Conservation (phyloP, 305 asterid genomes). For the Fraxinus ornus region DNA sequence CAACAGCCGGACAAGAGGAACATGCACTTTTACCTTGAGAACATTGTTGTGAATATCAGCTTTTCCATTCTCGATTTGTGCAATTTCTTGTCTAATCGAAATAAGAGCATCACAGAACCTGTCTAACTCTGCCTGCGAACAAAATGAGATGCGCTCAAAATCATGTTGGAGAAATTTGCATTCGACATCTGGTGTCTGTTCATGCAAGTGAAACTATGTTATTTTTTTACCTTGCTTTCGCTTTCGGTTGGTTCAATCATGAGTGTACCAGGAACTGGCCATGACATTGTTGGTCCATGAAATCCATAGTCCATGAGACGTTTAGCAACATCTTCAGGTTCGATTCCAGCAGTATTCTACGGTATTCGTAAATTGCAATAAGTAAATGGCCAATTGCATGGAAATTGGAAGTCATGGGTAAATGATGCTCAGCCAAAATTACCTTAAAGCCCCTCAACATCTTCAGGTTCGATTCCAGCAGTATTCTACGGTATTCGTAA, state of each 20-base stretch:
- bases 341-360: slow-evolving; percentile 75
- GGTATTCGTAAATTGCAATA: slow-evolving; percentile 5
- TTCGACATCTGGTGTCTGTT: background rate
- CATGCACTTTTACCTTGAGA: slow-evolving; percentile 63
- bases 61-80: slow-evolving; percentile 48
- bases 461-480: slow-evolving; percentile 66
- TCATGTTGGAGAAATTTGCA: background rate
- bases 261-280: slow-evolving; percentile 61
- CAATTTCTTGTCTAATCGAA: slow-evolving; percentile 56
- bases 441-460: slow-evolving; percentile 90
- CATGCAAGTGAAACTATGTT: background rate
- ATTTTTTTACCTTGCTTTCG: slow-evolving; percentile 75
- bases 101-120: slow-evolving; percentile 54
- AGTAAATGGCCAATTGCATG: slow-evolving; percentile 9
- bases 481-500: slow-evolving; percentile 46
- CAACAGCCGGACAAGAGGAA: background rate
- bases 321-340: slow-evolving; percentile 60
- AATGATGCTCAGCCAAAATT: background rate
- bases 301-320: slow-evolving; percentile 63
- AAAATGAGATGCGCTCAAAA: slow-evolving; percentile 4
- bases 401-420: background rate
- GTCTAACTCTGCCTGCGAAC: slow-evolving; percentile 52
- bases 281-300: slow-evolving; percentile 59
- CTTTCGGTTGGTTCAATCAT: slow-evolving; percentile 64
- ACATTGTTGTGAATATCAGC: slow-evolving; percentile 80